phyloP scores from a whole-genome alignment of 495 filamentous ascomycete genomes.

The Oleoguttula mirabilis region DNA sequence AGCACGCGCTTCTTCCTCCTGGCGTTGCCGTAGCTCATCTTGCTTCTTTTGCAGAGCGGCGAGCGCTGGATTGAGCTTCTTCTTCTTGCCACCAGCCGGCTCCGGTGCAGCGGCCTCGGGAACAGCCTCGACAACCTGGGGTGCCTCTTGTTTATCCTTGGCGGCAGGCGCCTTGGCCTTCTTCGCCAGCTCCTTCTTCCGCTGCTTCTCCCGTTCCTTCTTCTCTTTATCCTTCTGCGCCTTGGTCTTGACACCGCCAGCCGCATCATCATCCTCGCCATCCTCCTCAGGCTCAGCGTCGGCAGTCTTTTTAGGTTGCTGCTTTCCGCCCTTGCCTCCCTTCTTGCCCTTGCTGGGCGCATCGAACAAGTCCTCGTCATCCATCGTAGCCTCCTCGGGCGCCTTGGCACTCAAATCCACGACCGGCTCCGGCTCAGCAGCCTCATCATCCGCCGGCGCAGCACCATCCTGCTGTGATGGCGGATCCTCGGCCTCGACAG shows the following conservation, averaged over 20 bases:
- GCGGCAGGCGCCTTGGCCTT: conserved; percentile 54
- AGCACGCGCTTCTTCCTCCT: conserved; percentile 62
- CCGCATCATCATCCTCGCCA: conserved; percentile 44
- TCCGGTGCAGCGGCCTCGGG: conserved; percentile 22
- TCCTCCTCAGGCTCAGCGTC: conserved; percentile 31
- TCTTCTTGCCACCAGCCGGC: conserved; percentile 58
- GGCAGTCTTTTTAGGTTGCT: conserved; percentile 29
- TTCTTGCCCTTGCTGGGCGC: conserved; percentile 54
- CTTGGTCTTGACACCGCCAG: conserved; percentile 71
- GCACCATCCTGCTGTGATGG: conserved; percentile 29
- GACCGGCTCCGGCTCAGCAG: not conserved
- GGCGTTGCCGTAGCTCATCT: conserved; percentile 57
- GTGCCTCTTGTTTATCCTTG: conserved; percentile 28
- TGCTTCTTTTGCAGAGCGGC: conserved; percentile 84
- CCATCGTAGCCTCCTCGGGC: conserved; percentile 72
- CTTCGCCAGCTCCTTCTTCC: conserved; percentile 77
- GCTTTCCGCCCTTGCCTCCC: conserved; percentile 22
- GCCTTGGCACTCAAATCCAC: conserved; percentile 49
- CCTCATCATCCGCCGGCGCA: conserved; percentile 33
- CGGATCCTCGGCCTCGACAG: conserved; percentile 59
- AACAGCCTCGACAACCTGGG: conserved; percentile 35
- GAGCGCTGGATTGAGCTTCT: conserved; percentile 77
- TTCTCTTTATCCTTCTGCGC: conserved; percentile 95
- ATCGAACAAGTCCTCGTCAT: conserved; percentile 70
- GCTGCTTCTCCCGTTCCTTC: conserved; percentile 84